Evolutionary conservation across 352 stramenopile species (phyloP).

Genomic region (Phytophthora kernoviae): DNA sequence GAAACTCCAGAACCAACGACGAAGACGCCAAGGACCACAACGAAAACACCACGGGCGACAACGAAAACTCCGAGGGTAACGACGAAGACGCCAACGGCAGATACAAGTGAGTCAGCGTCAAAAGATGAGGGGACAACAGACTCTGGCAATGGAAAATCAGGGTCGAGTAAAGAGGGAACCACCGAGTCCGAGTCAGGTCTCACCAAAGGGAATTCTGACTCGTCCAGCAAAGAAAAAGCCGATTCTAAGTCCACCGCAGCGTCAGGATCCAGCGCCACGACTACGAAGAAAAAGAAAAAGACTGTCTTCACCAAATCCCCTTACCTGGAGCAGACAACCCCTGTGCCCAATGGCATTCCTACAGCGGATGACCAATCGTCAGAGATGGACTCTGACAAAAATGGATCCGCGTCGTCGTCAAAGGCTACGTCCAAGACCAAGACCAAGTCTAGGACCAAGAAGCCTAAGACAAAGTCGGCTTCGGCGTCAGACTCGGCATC

Average conservation of each 20-base stretch:
- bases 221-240: neutral
- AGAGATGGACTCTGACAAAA: conserved; percentile 5
- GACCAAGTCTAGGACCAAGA: conserved; percentile 1
- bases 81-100: conserved; percentile 7
- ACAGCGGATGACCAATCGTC: conserved; percentile 2
- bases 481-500: conserved; percentile 12
- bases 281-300: conserved; percentile 32
- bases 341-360: conserved; percentile 35
- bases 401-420: conserved; percentile 5
- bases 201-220: neutral
- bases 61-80: conserved; percentile 9
- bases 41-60: conserved; percentile 12
- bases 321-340: conserved; percentile 34
- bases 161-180: no score
- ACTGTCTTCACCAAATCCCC: conserved; percentile 40
- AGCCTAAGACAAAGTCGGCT: conserved; percentile 13
- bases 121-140: conserved; percentile 13
- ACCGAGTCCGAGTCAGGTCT: conserved; percentile 13
- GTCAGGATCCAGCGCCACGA: conserved; percentile 9
- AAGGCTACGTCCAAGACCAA: conserved; percentile 16
- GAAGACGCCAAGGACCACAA: conserved; percentile 14
- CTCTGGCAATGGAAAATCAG: neutral
- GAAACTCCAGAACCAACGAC: conserved; percentile 18
- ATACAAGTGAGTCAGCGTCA: conserved; percentile 15
- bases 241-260: conserved; percentile 1